phyloP scores from a whole-genome alignment of 441 rosid species.

The Oxalis stricta region DNA sequence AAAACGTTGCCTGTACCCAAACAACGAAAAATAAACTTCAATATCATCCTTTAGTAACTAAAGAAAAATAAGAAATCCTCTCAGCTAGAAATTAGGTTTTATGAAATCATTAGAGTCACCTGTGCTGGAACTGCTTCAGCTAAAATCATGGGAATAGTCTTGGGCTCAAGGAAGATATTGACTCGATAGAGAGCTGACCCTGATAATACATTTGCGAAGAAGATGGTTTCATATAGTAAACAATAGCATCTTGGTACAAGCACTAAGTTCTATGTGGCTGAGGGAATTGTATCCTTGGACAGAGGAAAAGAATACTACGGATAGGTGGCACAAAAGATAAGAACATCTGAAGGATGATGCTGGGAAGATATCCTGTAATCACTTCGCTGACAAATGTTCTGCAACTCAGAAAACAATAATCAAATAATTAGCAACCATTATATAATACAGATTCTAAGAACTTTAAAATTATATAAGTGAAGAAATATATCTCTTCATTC shows the following conservation, averaged over 20 bases:
- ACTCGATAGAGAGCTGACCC: conserved; percentile 65
- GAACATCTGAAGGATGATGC: conserved; percentile 61
- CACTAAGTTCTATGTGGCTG: conserved; percentile 63
- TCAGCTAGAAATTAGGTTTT: too few relatives aligned
- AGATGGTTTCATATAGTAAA: conserved; percentile 80
- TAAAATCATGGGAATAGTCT: conserved; percentile 52
- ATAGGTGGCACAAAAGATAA: conserved; percentile 48
- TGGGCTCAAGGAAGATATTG: conserved; percentile 60
- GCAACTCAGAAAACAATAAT: conserved; percentile 22
- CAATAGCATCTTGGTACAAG: conserved; percentile 58
- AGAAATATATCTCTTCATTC: too few relatives aligned
- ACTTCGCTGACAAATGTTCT: conserved; percentile 60
- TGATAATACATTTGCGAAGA: conserved; percentile 70
- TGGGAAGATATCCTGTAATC: conserved; percentile 91
- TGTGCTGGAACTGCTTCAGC: conserved; percentile 83
- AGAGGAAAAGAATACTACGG: conserved; percentile 61
- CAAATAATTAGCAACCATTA: not conserved
- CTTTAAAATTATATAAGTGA: conserved; percentile 4
- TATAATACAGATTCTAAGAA: too few relatives aligned
- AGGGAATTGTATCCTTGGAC: conserved; percentile 65
- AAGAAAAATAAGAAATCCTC: too few relatives aligned
- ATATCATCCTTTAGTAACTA: too few relatives aligned
- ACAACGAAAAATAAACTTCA: too few relatives aligned
- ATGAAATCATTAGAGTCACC: conserved; percentile 44
- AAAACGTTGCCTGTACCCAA: conserved; percentile 64